These are phyloP conservation scores for Nakazawaea pomicola DNA, from an alignment of 805 yeast species.

Conservation along the genomic window DNA sequence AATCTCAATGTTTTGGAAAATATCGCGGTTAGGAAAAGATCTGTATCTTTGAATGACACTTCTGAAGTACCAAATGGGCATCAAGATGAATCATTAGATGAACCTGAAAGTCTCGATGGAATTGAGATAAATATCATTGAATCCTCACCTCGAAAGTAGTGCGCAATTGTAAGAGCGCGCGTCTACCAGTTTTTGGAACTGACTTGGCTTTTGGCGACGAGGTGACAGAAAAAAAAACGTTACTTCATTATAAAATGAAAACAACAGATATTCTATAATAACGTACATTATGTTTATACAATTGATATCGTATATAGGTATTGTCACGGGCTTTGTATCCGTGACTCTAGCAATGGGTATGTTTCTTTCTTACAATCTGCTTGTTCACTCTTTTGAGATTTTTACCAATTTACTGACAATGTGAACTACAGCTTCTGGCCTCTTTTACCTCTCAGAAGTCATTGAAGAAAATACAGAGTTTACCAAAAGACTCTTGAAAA, in stretches of 20 bases:
- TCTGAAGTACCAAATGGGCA: no score
- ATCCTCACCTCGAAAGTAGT: not conserved
- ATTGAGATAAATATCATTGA: not conserved
- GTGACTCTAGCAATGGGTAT: constrained; percentile 45
- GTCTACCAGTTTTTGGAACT: no score
- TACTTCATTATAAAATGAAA: no score
- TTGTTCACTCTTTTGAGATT: no score
- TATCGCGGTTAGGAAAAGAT: not conserved
- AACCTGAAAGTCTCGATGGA: no score
- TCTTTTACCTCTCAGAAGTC: constrained; percentile 84
- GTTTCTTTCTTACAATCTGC: constrained; percentile 4
- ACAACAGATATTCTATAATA: no score
- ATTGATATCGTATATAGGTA: constrained; percentile 55
- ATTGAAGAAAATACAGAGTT: constrained; percentile 92
- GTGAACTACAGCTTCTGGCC: constrained; percentile 73
- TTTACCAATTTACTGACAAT: constrained; percentile 4
- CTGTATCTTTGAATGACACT: no score
- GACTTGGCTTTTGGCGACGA: no score
- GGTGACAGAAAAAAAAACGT: no score
- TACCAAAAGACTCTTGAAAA: constrained; percentile 63
- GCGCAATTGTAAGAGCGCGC: no score
- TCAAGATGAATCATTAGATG: no score
- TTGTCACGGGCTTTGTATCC: constrained; percentile 54
- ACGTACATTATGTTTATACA: constrained; percentile 54
- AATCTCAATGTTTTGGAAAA: not conserved